Percentiles rank a stretch among this genome's conserved stretches.
These are phyloP conservation scores for Chrysanthemum makinoi DNA, from an alignment of 129 eudicot species.

Conservation along the genomic window DNA sequence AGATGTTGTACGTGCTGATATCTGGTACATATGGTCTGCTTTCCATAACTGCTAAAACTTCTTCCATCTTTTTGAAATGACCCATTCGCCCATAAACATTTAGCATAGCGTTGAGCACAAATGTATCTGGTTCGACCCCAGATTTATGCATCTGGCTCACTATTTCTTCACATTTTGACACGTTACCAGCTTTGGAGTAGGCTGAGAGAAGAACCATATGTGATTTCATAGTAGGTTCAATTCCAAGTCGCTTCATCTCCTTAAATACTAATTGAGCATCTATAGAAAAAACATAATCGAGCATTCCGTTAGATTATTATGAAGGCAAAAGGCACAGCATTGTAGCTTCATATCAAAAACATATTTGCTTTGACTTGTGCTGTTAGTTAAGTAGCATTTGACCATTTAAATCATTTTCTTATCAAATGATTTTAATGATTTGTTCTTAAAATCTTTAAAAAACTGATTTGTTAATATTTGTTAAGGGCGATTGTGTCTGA, in stretches of 20 bases:
- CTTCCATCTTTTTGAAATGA: conserved; percentile 81
- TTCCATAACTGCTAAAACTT: conserved; percentile 74
- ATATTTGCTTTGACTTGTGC: not conserved
- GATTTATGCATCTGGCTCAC: conserved; percentile 72
- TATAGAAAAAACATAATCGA: conserved; percentile 20
- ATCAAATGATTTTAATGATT: not conserved
- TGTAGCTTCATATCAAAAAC: not conserved
- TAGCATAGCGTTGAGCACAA: conserved; percentile 70
- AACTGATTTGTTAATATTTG: no score
- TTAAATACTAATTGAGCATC: conserved; percentile 78
- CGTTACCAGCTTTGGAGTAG: conserved; percentile 61
- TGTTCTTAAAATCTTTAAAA: no score
- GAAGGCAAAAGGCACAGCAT: no score
- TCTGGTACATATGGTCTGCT: conserved; percentile 48
- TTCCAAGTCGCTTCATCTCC: conserved; percentile 74
- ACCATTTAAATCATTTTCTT: not conserved
- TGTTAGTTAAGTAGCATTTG: not conserved
- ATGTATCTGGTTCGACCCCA: conserved; percentile 73
- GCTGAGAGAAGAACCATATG: conserved; percentile 84
- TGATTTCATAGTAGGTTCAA: conserved; percentile 91
- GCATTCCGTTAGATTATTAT: not conserved
- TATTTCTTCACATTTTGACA: conserved; percentile 63
- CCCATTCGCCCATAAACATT: conserved; percentile 75
- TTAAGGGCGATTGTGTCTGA: not conserved
- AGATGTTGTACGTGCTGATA: conserved; percentile 84